Conservation (phyloP, 805 yeast genomes). For the Wickerhamiella alocasiicola region DNA sequence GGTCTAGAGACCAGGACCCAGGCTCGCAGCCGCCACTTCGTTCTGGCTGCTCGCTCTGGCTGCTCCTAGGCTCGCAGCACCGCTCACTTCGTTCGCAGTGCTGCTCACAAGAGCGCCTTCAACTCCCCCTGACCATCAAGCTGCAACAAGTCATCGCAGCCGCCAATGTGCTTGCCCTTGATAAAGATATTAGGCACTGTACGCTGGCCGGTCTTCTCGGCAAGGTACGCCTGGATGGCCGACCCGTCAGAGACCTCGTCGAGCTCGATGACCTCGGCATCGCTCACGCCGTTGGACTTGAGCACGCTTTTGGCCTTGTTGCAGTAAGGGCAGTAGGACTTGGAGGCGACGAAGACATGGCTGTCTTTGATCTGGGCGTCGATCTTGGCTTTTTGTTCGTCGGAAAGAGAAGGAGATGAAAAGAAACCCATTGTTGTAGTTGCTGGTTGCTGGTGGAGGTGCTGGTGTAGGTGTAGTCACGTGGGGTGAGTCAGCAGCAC, state of each 20-base stretch:
- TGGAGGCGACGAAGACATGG: slow-evolving; percentile 71
- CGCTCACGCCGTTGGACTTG: slow-evolving; percentile 31
- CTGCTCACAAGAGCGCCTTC: slow-evolving; percentile 28
- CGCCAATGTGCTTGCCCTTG: slow-evolving; percentile 88
- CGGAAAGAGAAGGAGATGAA: background rate
- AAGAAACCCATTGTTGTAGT: slow-evolving; percentile 5
- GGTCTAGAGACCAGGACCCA: too few species aligned
- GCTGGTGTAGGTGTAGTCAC: too few species aligned
- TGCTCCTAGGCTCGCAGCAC: too few species aligned
- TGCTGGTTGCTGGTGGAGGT: too few species aligned
- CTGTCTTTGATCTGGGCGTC: slow-evolving; percentile 50
- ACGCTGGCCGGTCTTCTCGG: slow-evolving; percentile 70
- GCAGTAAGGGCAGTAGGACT: slow-evolving; percentile 57
- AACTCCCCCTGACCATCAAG: slow-evolving; percentile 53
- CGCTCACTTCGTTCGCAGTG: background rate
- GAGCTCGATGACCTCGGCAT: slow-evolving; percentile 24
- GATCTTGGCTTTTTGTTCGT: slow-evolving; percentile 30
- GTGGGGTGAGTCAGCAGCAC: too few species aligned
- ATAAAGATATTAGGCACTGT: slow-evolving; percentile 92
- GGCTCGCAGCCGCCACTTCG: too few species aligned
- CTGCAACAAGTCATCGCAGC: slow-evolving; percentile 77
- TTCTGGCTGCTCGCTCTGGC: too few species aligned
- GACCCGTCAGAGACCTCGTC: slow-evolving; percentile 47
- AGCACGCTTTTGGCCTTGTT: slow-evolving; percentile 35
- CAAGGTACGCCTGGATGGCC: slow-evolving; percentile 69